phyloP scores from a whole-genome alignment of 305 asterid genomes.

The Vinca major region DNA sequence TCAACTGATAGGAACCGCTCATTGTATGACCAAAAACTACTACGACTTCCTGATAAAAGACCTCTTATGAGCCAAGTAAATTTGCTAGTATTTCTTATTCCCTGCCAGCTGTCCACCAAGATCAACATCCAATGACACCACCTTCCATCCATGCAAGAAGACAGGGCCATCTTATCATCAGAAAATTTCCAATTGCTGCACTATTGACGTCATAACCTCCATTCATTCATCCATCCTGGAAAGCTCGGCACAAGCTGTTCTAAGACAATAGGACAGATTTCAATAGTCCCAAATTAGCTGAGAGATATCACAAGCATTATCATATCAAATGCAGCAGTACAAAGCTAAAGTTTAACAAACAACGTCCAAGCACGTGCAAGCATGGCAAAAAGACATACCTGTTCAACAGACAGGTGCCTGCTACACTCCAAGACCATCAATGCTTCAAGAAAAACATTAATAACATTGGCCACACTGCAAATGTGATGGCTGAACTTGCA shows the following conservation, averaged over 20 bases:
- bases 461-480: conserved; percentile 55
- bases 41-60: conserved; percentile 23
- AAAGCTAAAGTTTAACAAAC: background rate
- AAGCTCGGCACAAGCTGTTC: conserved; percentile 78
- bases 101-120: conserved; percentile 34
- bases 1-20: conserved; percentile 24
- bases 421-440: conserved; percentile 66
- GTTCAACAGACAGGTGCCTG: conserved; percentile 62
- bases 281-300: background rate
- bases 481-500: conserved; percentile 50
- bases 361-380: background rate
- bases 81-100: conserved; percentile 26
- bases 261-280: background rate
- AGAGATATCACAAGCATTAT: background rate
- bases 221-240: conserved; percentile 46
- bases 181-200: conserved; percentile 37
- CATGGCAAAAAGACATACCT: conserved; percentile 28
- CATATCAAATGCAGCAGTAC: background rate
- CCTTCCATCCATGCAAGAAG: conserved; percentile 48
- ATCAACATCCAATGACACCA: conserved; percentile 22
- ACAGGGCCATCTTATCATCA: conserved; percentile 39
- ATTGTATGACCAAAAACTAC: conserved; percentile 25
- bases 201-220: conserved; percentile 56
- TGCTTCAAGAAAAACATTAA: conserved; percentile 48
- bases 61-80: conserved; percentile 34